Evolutionary conservation across 1,284 basidiomycete genomes (phyloP).

Genomic region (Phellinidium pouzarii): DNA sequence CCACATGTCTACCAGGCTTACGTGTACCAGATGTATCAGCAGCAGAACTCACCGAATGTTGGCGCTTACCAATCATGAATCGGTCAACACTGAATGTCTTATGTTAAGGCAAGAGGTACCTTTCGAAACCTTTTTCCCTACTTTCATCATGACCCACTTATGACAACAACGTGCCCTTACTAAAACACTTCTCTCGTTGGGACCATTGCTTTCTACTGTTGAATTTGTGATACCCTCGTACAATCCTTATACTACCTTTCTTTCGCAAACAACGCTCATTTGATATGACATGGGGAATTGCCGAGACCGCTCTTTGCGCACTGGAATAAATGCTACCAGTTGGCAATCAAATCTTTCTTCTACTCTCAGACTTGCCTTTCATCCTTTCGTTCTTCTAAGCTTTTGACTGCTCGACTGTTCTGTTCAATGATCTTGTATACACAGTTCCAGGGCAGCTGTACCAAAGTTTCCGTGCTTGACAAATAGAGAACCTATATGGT

Average conservation of each 20-base stretch:
- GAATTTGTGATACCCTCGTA: conserved; percentile 2
- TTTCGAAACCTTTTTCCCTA: no score
- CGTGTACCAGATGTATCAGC: conserved; percentile 77
- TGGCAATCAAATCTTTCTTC: neutral
- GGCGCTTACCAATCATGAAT: conserved; percentile 67
- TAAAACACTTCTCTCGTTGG: conserved; percentile 3
- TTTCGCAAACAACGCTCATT: conserved; percentile 9
- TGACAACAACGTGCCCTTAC: conserved; percentile 2
- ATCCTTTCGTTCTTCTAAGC: neutral
- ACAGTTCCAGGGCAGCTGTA: conserved; percentile 17
- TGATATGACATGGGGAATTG: conserved; percentile 11
- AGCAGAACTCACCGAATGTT: conserved; percentile 61
- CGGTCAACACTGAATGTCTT: no score
- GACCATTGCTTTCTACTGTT: conserved; percentile 6
- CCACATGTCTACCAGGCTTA: conserved; percentile 73
- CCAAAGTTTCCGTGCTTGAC: neutral
- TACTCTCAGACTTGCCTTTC: neutral
- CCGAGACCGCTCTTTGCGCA: neutral
- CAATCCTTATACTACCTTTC: neutral
- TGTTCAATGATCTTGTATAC: conserved; percentile 17
- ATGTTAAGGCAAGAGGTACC: no score
- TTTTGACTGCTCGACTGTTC: conserved; percentile 1
- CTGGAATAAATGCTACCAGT: neutral
- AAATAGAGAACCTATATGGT: conserved; percentile 12
- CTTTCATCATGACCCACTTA: conserved; percentile 10